A percentile compares a stretch with the other conserved stretches of the same genome.
phyloP scores from a whole-genome alignment of 1,139 yeast genomes.

The Sporopachydermia cereana region DNA sequence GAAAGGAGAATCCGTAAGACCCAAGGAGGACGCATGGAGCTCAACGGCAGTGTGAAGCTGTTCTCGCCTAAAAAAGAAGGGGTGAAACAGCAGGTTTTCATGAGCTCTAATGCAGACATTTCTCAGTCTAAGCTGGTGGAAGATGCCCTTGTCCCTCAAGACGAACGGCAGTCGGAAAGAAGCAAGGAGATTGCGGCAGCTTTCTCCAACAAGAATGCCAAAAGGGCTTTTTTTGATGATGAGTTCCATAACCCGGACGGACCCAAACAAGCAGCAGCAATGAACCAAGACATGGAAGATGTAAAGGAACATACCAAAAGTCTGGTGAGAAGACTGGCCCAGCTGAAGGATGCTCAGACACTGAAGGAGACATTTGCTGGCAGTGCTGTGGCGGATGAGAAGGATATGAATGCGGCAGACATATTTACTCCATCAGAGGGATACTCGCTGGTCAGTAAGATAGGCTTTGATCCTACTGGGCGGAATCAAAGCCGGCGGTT shows the following conservation, averaged over 20 bases:
- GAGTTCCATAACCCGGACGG: constrained; percentile 37
- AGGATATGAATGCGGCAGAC: constrained; percentile 8
- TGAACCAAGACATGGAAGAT: constrained; percentile 17
- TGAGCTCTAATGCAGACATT: constrained; percentile 16
- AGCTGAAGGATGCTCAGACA: constrained; percentile 18
- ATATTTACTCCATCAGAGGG: constrained; percentile 8
- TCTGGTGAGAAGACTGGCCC: constrained; percentile 20
- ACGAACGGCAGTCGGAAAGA: constrained; percentile 21
- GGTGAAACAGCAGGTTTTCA: constrained; percentile 25
- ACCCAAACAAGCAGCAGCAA: constrained; percentile 20
- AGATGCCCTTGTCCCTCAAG: constrained; percentile 19
- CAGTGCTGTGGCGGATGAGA: constrained; percentile 17
- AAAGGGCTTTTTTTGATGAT: constrained; percentile 36
- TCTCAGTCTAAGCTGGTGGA: constrained; percentile 13
- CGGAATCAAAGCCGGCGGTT: background rate
- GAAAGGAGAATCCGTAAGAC: constrained; percentile 45
- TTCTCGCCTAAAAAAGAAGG: constrained; percentile 32
- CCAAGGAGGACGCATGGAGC: constrained; percentile 57
- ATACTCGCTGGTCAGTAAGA: constrained; percentile 16
- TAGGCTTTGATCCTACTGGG: constrained; percentile 25
- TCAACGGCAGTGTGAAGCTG: constrained; percentile 46
- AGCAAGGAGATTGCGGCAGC: constrained; percentile 17
- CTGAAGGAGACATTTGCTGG: constrained; percentile 13
- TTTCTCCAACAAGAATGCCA: constrained; percentile 30
- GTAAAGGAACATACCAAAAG: constrained; percentile 23